Evolutionary conservation across 805 yeast species (phyloP), one percentile per base, ranked within the genome.

Genomic region (Tetrapisispora arboricola): DNA sequence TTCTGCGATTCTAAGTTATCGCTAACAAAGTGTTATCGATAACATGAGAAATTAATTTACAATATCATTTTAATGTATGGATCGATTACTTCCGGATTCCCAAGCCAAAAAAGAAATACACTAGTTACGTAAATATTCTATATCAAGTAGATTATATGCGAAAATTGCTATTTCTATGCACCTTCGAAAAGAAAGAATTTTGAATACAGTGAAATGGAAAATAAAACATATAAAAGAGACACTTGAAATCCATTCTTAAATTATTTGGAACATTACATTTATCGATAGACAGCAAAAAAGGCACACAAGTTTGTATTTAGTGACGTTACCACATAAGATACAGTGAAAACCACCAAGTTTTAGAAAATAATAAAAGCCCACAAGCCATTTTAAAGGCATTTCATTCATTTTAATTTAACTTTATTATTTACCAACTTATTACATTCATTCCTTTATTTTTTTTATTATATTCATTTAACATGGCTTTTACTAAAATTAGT

Each of bases 321-420:
- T 21, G 32, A 11, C 16, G 18, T 13, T 13, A 27, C 13, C 21
- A 35, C 22, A 25, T 10, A 27, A 27, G n/a, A n/a, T 19, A 12
- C n/a, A 26, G 24, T 26, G 26, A 26, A 26, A 26, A 26, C 26
- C 31, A 26, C 31, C 31, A 35, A 26, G 25, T 25, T 24, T 22
- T 22, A 22, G 24, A 27, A 4, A 26, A 24, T 27, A 17, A 26
- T 11, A 25, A 25, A 25, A 34, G 16, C 15, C 8, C 10, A 25
- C 18, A 35, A 35, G 38, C 32, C 31, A 21, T 4, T 34, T 30
- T 30, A 22, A 34, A 35, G 31, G 31, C 32, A 28, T 19, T 25
- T 28, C 32, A 18, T 36, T 36, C 26, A 36, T 28, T 36, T 36
- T 19, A 15, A 13, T 27, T n/a, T 36, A n/a, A 20, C 8, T 20